A percentile compares a stretch with the other conserved stretches of the same genome.
Conservation (phyloP, 495 filamentous ascomycete species). For the Pseudomonodictys pantanalensis region DNA sequence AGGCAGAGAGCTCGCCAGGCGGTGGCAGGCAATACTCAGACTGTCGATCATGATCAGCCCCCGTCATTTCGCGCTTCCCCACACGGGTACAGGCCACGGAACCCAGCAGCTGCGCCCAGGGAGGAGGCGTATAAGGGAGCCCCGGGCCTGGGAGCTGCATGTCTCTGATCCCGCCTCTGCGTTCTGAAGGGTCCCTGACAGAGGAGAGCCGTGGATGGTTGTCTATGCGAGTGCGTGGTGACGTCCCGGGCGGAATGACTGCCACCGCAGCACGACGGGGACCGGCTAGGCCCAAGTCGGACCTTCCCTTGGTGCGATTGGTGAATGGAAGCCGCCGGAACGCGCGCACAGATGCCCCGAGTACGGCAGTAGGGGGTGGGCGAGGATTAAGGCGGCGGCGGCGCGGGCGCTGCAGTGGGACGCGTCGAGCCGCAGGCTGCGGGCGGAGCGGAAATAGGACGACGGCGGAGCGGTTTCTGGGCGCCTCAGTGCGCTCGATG, state of each 20-base stretch:
- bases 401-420: no score
- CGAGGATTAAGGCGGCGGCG: no score
- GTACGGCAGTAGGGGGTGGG: no score
- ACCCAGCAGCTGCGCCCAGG: not conserved
- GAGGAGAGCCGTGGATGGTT: constrained; percentile 15
- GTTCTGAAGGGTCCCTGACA: constrained; percentile 6
- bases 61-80: constrained; percentile 31
- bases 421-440: no score
- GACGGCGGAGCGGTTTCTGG: not conserved
- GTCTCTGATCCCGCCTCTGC: not conserved
- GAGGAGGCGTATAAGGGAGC: constrained; percentile 10
- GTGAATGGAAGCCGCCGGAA: no score
- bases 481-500: not conserved
- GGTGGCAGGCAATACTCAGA: not conserved
- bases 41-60: constrained; percentile 25
- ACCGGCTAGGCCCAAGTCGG: no score
- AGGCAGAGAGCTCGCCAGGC: not conserved
- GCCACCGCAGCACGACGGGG: no score
- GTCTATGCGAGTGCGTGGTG: not conserved
- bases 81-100: constrained; percentile 21
- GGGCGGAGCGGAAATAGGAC: not conserved
- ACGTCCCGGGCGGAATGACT: not conserved
- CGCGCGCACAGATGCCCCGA: no score
- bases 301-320: no score
- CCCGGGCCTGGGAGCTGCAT: constrained; percentile 6